Evolutionary conservation across 495 filamentous ascomycete genomes (phyloP).

Genomic region (Hypoxylon trugodes): DNA sequence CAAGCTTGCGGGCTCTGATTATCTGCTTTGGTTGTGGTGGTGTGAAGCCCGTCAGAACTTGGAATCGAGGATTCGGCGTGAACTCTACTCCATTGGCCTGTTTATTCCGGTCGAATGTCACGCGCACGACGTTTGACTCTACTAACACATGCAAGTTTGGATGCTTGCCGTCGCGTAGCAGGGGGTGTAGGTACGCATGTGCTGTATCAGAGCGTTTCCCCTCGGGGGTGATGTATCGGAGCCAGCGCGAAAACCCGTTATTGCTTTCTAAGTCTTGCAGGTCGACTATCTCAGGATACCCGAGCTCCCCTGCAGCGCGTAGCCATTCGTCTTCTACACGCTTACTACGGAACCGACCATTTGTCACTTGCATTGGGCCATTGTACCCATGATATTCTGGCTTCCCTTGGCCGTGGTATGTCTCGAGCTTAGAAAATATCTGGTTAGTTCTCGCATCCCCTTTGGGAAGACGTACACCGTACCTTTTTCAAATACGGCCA

Average conservation of each 20-base stretch:
- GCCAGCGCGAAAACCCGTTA: constrained; percentile 48
- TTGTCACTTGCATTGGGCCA: constrained; percentile 60
- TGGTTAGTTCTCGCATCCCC: background rate
- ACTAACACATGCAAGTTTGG: constrained; percentile 62
- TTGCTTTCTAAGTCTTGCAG: constrained; percentile 51
- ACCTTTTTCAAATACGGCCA: constrained; percentile 64
- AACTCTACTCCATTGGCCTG: constrained; percentile 58
- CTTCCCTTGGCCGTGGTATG: constrained; percentile 54
- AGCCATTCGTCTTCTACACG: constrained; percentile 53
- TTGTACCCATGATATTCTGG: constrained; percentile 53
- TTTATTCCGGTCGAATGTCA: constrained; percentile 58
- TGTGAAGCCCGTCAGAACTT: constrained; percentile 2
- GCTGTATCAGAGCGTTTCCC: constrained; percentile 58
- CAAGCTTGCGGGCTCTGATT: constrained; percentile 57
- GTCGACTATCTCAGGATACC: constrained; percentile 55
- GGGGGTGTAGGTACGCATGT: constrained; percentile 55
- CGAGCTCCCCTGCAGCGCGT: constrained; percentile 50
- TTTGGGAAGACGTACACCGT: background rate
- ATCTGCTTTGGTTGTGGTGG: constrained; percentile 29
- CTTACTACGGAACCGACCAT: constrained; percentile 47
- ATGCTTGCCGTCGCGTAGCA: constrained; percentile 54
- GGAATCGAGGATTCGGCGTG: constrained; percentile 44
- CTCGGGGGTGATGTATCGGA: constrained; percentile 48
- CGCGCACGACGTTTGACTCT: constrained; percentile 59
- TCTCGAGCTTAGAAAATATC: constrained; percentile 51